Base-by-base conservation (phyloP, 2,329 filamentous ascomycete species). In the Leptographium lundbergii region DNA sequence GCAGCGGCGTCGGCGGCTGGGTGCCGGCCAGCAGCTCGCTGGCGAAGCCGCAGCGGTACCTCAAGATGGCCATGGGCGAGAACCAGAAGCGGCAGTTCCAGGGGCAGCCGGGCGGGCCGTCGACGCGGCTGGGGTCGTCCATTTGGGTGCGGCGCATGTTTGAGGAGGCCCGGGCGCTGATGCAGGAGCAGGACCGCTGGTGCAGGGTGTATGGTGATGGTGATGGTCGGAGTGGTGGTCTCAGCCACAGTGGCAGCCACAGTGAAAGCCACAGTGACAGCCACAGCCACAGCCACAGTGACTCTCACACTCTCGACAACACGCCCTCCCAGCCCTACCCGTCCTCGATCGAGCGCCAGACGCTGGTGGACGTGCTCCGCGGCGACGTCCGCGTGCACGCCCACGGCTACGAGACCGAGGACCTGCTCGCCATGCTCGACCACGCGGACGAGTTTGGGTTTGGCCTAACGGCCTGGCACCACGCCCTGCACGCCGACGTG, bases 21-120 rank as follows among this genome's bases (percentile, higher is more conserved):
- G 67, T 69, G 1, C 27, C 61, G 14, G 32, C 32, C 6, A 34
- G 10, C 32, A 34, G 32, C 32, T 34, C 32, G 32, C 32, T 34
- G 6, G 32, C 32, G 29, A 66, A 71, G 32, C 68, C 72, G 4
- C 65, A 64, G 24, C 63, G 71, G 34, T 75, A 74, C 62, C 71
- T 77, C 68, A 77, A 77, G 64, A 74, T 76, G 70, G 75, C 74
- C 1, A 74, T 73, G 61, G 75, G 75, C 10, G 75, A 76, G 64
- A 77, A 77, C 61, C 73, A 73, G n/a, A 72, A 69, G 59, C 39
- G 60, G 0, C 60, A 68, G 1, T 74, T 75, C 62, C 65, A 65
- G 5, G 71, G 74, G 55, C 72, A 6, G 32, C 10, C 32, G 14
- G 24, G 45, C 14, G 45, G 53, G 3, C 57, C 57, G 9, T 6